A percentile compares a stretch with the other conserved stretches of the same genome.
Conservation (phyloP, 108 stramenopile species). For the Ochromonas danica region DNA sequence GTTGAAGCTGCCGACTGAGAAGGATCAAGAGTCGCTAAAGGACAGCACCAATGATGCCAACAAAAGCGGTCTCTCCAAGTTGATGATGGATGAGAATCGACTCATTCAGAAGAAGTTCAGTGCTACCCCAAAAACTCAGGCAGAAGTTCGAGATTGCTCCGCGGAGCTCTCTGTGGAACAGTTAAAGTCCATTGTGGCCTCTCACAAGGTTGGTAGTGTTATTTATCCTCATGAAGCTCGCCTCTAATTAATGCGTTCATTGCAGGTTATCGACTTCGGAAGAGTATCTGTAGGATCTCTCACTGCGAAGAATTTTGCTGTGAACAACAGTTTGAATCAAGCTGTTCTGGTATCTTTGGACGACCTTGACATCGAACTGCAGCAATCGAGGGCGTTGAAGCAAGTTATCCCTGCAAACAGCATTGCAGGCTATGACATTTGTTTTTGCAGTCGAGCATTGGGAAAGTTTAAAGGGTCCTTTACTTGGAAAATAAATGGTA, state of each 20-base stretch:
- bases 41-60: background rate
- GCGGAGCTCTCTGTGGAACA: conserved; percentile 40
- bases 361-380: conserved; percentile 41
- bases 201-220: conserved; percentile 6
- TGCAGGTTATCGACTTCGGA: conserved; percentile 48
- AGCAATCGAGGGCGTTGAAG: background rate
- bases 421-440: conserved; percentile 53
- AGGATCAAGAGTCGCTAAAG: background rate
- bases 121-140: conserved; percentile 56
- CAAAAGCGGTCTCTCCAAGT: background rate
- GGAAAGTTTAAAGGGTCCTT: conserved; percentile 28
- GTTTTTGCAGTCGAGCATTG: conserved; percentile 28
- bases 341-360: conserved; percentile 42
- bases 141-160: conserved; percentile 57
- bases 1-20: background rate
- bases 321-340: conserved; percentile 44
- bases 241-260: background rate
- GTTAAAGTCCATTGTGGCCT: conserved; percentile 21
- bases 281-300: conserved; percentile 39
- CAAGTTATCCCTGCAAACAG: conserved; percentile 49
- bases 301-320: conserved; percentile 48
- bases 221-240: background rate
- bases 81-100: conserved; percentile 51
- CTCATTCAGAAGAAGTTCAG: conserved; percentile 60
- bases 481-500: conserved; percentile 46